Conservation (phyloP, 1,284 basidiomycete genomes). For the Ustilago trichophora region DNA sequence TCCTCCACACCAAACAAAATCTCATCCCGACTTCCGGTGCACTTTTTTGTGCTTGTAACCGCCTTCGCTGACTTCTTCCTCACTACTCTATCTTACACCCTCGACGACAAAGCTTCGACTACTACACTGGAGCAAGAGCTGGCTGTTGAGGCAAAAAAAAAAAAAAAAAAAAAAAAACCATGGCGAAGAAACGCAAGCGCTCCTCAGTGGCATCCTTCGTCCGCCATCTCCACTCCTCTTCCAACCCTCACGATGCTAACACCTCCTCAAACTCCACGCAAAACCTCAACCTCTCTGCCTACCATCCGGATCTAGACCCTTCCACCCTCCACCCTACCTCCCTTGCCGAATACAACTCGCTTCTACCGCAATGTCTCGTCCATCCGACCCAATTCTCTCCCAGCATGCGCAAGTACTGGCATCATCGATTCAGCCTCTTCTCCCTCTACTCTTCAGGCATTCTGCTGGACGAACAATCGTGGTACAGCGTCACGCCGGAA, state of each 20-base stretch:
- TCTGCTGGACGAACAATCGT: constrained; percentile 82
- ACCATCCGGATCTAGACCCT: constrained; percentile 27
- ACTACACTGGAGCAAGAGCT: too few relatives aligned
- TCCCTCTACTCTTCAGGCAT: constrained; percentile 54
- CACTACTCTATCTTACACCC: too few relatives aligned
- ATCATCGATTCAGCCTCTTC: constrained; percentile 50
- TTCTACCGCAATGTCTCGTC: constrained; percentile 17
- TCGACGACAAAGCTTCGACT: too few relatives aligned
- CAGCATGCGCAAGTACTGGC: constrained; percentile 45
- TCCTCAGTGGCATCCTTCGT: constrained; percentile 7
- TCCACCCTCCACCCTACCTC: neutral
- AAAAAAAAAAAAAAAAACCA: too few relatives aligned
- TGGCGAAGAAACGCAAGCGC: constrained; percentile 43
- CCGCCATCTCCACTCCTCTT: constrained; percentile 1
- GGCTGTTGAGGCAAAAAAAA: too few relatives aligned
- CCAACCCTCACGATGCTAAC: neutral
- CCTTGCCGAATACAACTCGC: constrained; percentile 3
- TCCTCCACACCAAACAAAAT: too few relatives aligned
- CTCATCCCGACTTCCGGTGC: too few relatives aligned
- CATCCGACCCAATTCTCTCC: constrained; percentile 21
- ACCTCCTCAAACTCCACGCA: too few relatives aligned
- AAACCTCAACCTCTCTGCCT: constrained; percentile 11
- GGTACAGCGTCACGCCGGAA: constrained; percentile 97
- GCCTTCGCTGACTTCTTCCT: too few relatives aligned
- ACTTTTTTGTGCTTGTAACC: too few relatives aligned